Base-by-base conservation (phyloP, 1,284 basidiomycete genomes). In the Cryptococcus sp. region DNA sequence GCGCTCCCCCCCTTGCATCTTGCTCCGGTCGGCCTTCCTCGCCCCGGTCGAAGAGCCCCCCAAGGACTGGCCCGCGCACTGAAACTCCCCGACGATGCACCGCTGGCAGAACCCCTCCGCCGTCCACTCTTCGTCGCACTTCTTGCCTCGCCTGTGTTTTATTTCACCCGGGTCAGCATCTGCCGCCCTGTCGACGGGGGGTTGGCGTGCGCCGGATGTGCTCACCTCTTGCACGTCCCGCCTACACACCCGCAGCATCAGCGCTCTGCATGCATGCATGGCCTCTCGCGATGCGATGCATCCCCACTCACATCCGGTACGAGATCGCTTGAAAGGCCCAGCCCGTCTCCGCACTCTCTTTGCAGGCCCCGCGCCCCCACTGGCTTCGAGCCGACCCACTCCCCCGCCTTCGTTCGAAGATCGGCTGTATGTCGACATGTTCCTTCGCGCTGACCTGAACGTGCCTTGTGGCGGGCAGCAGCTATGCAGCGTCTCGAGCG, bases 121-220 rank as follows among this genome's bases (percentile, higher is more conserved):
- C 12, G 40, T 64, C 66, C 66, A 67, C 13, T 63, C 56, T 44
- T 67, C 66, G 42, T 67, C 66, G 52, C 66, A 67, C 52, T 67
- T 67, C 51, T 67, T 67, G 2, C 66, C 66, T 5, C 66, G 63
- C 16, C 66, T 54, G 28, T 21, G 16, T 13, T 33, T 16, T 8
- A 18, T 16, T 46, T 61, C 35, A 59, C 56, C 35, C n/a, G 15
- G 6, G 15, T n/a, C 20, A 20, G 16, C 8, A 13, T 52, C 8
- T 13, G 35, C 16, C 20, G 15, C 2, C 33, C 21, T 16, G 18
- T 21, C n/a, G 3, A 40, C 50, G 20, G 21, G 16, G 35, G 35
- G 16, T 21, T 0, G n/a, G 28, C 7, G 8, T 7, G n/a, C 4
- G 24, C 15, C 15, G 5, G 18, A n/a, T 18, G 33, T 20, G 44